phyloP scores from a whole-genome alignment of 2,329 filamentous ascomycete genomes.

The Aspergillus viridinutans region DNA sequence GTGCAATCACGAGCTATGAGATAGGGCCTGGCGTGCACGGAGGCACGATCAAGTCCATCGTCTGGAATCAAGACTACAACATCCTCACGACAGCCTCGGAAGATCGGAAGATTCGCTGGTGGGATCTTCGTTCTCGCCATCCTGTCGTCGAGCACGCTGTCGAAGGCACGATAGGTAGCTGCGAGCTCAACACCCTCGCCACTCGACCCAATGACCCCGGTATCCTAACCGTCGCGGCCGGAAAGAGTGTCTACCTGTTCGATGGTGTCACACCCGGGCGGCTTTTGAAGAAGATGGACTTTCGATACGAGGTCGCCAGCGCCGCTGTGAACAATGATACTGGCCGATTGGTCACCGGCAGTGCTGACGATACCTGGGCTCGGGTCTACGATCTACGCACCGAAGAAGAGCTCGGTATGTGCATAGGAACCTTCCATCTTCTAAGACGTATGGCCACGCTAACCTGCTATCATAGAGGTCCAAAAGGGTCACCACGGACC shows the following conservation, averaged over 20 bases:
- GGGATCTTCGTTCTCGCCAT: conserved; percentile 73
- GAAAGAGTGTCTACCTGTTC: conserved; percentile 91
- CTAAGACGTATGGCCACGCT: neutral
- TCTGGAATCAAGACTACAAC: conserved; percentile 87
- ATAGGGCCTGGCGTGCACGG: conserved; percentile 81
- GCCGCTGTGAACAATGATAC: conserved; percentile 81
- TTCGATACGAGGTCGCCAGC: conserved; percentile 82
- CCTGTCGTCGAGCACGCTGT: conserved; percentile 73
- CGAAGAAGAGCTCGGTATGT: conserved; percentile 67
- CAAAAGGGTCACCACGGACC: conserved; percentile 97
- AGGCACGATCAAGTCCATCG: conserved; percentile 90
- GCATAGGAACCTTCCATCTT: neutral
- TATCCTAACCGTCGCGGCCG: conserved; percentile 85
- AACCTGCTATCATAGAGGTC: conserved; percentile 56
- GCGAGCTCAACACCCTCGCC: conserved; percentile 74
- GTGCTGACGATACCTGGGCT: conserved; percentile 93
- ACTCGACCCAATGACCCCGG: conserved; percentile 59
- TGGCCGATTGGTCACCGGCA: conserved; percentile 82
- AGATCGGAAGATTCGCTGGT: conserved; percentile 91
- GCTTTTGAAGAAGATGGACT: conserved; percentile 72
- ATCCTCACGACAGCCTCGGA: conserved; percentile 84
- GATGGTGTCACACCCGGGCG: conserved; percentile 65
- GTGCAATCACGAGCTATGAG: conserved; percentile 67
- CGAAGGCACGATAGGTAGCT: conserved; percentile 83
- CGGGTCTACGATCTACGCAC: conserved; percentile 86